Evolutionary conservation across 139 green algal genomes (phyloP), one percentile per base, ranked within the genome.

Genomic region (Chlorella vulgaris): DNA sequence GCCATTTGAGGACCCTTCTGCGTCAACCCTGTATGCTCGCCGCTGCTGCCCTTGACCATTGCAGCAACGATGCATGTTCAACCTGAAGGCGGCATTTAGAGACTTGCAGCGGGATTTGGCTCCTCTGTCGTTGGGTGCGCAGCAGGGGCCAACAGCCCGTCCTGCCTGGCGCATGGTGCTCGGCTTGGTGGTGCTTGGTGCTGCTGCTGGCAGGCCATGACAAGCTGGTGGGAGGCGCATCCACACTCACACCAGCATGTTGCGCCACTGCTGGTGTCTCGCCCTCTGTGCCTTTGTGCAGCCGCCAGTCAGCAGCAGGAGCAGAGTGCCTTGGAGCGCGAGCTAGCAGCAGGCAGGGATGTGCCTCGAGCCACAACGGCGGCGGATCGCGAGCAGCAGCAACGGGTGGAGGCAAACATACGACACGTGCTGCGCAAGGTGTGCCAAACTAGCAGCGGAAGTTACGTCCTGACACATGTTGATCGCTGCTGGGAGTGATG

Each of bases 71-170:
- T 90, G 86, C 74, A 82, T 92, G 76, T 85, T 87, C 69, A 75
- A 63, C 51, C 58, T 94, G 3, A 65, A 75, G 2, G 31, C 73
- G 19, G 91, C 86, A 5, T 92, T 94, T 33, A n/a, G 66, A 4
- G 69, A 66, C 28, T 75, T 87, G 43, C 89, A 92, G 83, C 51
- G 19, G 3, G 90, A 94, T 73, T 68, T 94, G 39, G 87, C 90
- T 31, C 90, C 90, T 1, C 47, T 92, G 58, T 39, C 63, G 7
- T 24, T 22, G 31, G 58, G 73, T 79, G 50, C 43, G 71, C n/a
- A 36, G 35, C 33, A 60, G 68, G 39, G 35, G 36, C 18, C n/a
- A n/a, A n/a, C n/a, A n/a, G n/a, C n/a, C n/a, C n/a, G n/a, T n/a
- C n/a, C n/a, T n/a, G n/a, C n/a, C n/a, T n/a, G n/a, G n/a, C n/a